phyloP scores from a whole-genome alignment of 176 grass and related monocot genomes.

The Olyra latifolia region DNA sequence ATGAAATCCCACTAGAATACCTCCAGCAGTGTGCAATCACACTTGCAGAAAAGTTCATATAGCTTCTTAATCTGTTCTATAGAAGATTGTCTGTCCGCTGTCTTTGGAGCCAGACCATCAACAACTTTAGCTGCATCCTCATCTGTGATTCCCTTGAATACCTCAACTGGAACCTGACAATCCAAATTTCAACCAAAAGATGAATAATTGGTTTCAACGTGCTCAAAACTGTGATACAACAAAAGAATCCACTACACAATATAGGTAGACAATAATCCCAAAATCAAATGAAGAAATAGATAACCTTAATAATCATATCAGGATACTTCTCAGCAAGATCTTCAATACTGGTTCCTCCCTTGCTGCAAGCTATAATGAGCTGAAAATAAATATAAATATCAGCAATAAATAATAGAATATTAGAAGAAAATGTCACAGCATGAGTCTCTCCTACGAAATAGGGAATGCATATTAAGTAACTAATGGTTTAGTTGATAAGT shows the following conservation, averaged over 20 bases:
- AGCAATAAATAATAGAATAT: slow-evolving; percentile 15
- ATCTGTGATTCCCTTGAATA: slow-evolving; percentile 96
- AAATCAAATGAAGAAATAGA: slow-evolving; percentile 26
- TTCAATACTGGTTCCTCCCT: slow-evolving; percentile 98
- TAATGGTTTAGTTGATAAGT: background rate
- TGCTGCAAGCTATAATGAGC: slow-evolving; percentile 95
- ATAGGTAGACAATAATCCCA: background rate
- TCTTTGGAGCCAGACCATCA: slow-evolving; percentile 82
- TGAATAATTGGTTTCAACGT: background rate
- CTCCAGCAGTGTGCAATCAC: slow-evolving; percentile 91
- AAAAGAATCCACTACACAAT: background rate
- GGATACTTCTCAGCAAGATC: slow-evolving; percentile 97
- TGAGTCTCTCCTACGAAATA: slow-evolving; percentile 3
- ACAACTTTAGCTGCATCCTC: slow-evolving; percentile 98
- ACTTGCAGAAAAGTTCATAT: slow-evolving; percentile 83
- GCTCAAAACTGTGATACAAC: background rate
- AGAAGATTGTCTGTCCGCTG: slow-evolving; percentile 76
- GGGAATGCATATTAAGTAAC: slow-evolving; percentile 12
- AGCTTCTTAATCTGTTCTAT: slow-evolving; percentile 99
- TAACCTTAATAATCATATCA: slow-evolving; percentile 97
- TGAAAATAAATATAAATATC: slow-evolving; percentile 49
- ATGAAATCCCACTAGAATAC: slow-evolving; percentile 41
- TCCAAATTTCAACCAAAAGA: slow-evolving; percentile 29
- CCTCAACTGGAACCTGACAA: slow-evolving; percentile 90
- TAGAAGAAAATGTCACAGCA: background rate